Conservation (phyloP, 2,329 filamentous ascomycete genomes). For the Zopfia rhizophila region DNA sequence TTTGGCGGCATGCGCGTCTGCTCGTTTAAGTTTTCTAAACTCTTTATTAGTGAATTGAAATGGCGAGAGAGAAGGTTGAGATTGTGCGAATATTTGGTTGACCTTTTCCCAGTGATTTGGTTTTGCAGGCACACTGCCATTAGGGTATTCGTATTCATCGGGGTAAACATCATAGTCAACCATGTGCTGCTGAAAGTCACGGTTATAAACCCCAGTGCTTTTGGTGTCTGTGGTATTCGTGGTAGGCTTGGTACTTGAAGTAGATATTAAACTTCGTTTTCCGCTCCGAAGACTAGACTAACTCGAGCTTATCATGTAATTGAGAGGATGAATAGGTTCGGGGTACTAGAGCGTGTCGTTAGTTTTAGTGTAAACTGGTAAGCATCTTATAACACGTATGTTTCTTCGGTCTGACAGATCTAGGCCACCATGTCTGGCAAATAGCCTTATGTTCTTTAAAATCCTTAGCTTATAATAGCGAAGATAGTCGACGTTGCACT, state of each 20-base stretch:
- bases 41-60: conserved; percentile 41
- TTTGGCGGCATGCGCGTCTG: background rate
- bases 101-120: conserved; percentile 44
- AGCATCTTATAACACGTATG: conserved; percentile 17
- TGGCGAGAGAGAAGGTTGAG: conserved; percentile 47
- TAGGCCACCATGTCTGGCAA: conserved; percentile 26
- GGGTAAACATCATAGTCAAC: conserved; percentile 35
- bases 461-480: conserved; percentile 14
- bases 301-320: conserved; percentile 24
- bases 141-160: conserved; percentile 33
- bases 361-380: conserved; percentile 11
- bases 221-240: conserved; percentile 29
- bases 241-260: conserved; percentile 17
- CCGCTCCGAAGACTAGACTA: conserved; percentile 17
- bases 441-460: conserved; percentile 24
- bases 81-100: conserved; percentile 29
- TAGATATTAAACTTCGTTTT: conserved; percentile 11
- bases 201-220: conserved; percentile 38
- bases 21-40: conserved; percentile 38
- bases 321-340: conserved; percentile 21
- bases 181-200: conserved; percentile 50
- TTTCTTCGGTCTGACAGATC: conserved; percentile 26
- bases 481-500: conserved; percentile 19
- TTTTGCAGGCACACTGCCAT: conserved; percentile 29
- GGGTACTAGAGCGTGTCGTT: conserved; percentile 18